phyloP scores from a whole-genome alignment of 768 basidiomycete genomes.

The Lactarius quietus region DNA sequence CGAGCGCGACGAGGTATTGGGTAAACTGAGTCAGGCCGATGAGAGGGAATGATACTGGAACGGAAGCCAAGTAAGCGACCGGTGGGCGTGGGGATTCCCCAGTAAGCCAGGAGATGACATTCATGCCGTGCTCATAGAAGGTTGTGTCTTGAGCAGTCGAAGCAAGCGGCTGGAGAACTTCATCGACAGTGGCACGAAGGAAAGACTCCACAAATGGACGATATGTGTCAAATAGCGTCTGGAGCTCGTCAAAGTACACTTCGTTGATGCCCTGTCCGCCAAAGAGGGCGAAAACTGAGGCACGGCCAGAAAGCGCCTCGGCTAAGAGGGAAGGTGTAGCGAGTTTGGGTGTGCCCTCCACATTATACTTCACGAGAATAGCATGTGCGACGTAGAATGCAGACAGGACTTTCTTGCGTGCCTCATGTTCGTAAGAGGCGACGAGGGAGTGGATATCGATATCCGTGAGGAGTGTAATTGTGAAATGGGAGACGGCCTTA shows the following conservation, averaged over 20 bases:
- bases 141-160: slow-evolving; percentile 53
- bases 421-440: slow-evolving; percentile 68
- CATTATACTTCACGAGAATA: slow-evolving; percentile 55
- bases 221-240: slow-evolving; percentile 88
- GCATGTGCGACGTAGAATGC: slow-evolving; percentile 79
- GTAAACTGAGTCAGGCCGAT: slow-evolving; percentile 95
- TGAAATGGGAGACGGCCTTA: slow-evolving; percentile 75
- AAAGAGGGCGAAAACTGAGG: slow-evolving; percentile 87
- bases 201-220: slow-evolving; percentile 77
- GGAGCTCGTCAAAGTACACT: slow-evolving; percentile 95
- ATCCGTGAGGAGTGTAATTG: slow-evolving; percentile 61
- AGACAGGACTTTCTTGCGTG: slow-evolving; percentile 70
- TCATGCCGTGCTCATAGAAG: slow-evolving; percentile 77
- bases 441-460: slow-evolving; percentile 82
- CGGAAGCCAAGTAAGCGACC: slow-evolving; percentile 81
- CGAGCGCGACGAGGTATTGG: slow-evolving; percentile 86
- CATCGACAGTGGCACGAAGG: slow-evolving; percentile 56
- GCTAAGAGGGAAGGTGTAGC: slow-evolving; percentile 66
- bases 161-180: slow-evolving; percentile 70
- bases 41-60: slow-evolving; percentile 91
- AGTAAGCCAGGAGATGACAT: slow-evolving; percentile 81
- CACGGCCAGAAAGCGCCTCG: slow-evolving; percentile 57
- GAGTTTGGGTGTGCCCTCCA: slow-evolving; percentile 52
- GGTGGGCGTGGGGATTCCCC: slow-evolving; percentile 69
- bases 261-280: slow-evolving; percentile 99